Evolutionary conservation across 352 stramenopile genomes (phyloP).

Genomic region (Phytophthora colocasiae): DNA sequence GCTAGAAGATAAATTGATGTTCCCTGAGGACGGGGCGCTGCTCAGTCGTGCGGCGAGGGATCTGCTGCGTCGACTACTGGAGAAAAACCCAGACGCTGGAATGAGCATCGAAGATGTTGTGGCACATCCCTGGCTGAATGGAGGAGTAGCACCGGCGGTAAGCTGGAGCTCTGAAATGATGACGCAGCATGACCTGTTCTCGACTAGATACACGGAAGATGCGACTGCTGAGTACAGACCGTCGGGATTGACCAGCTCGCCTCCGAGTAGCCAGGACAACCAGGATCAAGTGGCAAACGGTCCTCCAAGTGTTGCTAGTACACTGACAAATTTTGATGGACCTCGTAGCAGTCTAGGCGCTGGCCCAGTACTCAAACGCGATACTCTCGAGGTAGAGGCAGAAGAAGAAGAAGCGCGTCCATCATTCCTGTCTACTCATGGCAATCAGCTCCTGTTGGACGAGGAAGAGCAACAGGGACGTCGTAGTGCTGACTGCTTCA

Average conservation of each 20-base stretch:
- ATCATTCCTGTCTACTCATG: constrained; percentile 82
- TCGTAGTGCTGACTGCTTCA: constrained; percentile 78
- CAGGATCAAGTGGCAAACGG: constrained; percentile 11
- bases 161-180: constrained; percentile 57
- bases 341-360: constrained; percentile 16
- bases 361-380: constrained; percentile 14
- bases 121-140: constrained; percentile 74
- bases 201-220: constrained; percentile 49
- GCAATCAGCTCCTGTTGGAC: constrained; percentile 43
- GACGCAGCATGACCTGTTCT: constrained; percentile 53
- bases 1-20: constrained; percentile 38
- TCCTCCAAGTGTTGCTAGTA: constrained; percentile 13
- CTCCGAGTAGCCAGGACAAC: constrained; percentile 18
- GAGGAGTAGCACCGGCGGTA: constrained; percentile 49
- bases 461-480: constrained; percentile 46
- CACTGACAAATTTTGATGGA: constrained; percentile 7
- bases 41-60: constrained; percentile 77
- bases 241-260: constrained; percentile 26
- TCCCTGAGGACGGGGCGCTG: constrained; percentile 32
- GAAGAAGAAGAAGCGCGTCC: constrained; percentile 52
- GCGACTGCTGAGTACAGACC: constrained; percentile 40
- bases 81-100: constrained; percentile 50
- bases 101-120: constrained; percentile 71
- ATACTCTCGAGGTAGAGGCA: constrained; percentile 32
- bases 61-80: constrained; percentile 63